Evolutionary conservation across 2,329 filamentous ascomycete species (phyloP), one percentile per base, ranked within the genome.

Genomic region (Didymella pomorum): DNA sequence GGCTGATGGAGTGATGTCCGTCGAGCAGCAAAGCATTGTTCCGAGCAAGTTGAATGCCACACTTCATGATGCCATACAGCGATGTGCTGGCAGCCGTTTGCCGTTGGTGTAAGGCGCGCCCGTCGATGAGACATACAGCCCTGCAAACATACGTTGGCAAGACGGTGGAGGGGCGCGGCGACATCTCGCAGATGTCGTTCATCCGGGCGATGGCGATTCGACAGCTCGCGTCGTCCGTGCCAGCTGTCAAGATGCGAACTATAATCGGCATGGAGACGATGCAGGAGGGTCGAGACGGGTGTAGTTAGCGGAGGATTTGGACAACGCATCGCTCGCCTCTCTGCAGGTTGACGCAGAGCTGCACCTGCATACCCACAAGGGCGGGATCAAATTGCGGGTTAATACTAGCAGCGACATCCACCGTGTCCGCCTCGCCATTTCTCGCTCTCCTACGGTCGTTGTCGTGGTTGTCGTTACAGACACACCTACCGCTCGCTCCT

Each of bases 301-400:
- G 64, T 60, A 71, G 71, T 69, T 75, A 76, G 73, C 66, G 68
- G 72, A 71, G 61, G 63, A 57, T 60, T 67, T 57, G 64, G 71
- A 71, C 68, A 69, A 70, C 67, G 60, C 68, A 73, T 64, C 61
- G 68, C 71, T 74, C 72, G 71, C 69, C 63, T 68, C 62, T 62
- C 71, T 76, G 74, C 73, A 76, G 55, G 75, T 75, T 76, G 73
- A 76, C 71, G 73, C 74, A 76, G 73, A 72, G 69, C 71, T 76
- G 73, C 73, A 73, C 61, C 68, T 68, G 65, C 71, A 70, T 70
- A 67, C 66, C 72, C 72, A 73, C 67, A 62, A 61, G 55, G 60
- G 65, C 65, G 71, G 74, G 64, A 68, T 66, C 23, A 44, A 69
- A 64, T 68, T 60, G 61, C 64, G 69, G 68, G 67, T 70, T 75